Evolutionary conservation across 176 grass and related monocot genomes (phyloP).

Genomic region (Luzula sylvatica): DNA sequence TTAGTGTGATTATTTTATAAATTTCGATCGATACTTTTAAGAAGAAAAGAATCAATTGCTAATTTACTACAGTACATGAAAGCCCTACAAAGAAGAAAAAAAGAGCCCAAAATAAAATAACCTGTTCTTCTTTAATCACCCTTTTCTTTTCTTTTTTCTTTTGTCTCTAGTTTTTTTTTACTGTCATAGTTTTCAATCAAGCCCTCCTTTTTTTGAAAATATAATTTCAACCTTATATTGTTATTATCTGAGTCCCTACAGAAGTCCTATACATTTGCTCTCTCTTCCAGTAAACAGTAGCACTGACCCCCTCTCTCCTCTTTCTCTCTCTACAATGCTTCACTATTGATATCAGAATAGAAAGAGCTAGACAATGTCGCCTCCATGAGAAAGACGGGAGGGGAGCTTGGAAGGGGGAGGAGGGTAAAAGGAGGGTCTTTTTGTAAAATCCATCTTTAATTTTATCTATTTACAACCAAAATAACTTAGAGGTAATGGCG

Average conservation of each 20-base stretch:
- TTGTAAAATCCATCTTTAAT: constrained; percentile 19
- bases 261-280: constrained; percentile 37
- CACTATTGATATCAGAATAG: neutral
- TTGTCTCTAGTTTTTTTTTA: neutral
- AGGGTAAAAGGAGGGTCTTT: constrained; percentile 24
- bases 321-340: constrained; percentile 13
- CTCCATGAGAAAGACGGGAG: constrained; percentile 38
- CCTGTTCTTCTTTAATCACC: constrained; percentile 12
- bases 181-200: neutral
- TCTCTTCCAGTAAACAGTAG: no score
- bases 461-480: constrained; percentile 12
- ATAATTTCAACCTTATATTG: neutral
- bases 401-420: constrained; percentile 25
- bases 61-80: constrained; percentile 9
- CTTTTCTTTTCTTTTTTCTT: neutral
- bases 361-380: constrained; percentile 12
- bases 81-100: constrained; percentile 13
- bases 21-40: no score
- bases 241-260: constrained; percentile 35
- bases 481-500: constrained; percentile 28
- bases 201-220: neutral
- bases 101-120: constrained; percentile 23
- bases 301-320: constrained; percentile 21
- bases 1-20: no score
- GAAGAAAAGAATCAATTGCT: neutral